phyloP scores from a whole-genome alignment of 2,329 filamentous ascomycete genomes.

The Cladophialophora exuberans region DNA sequence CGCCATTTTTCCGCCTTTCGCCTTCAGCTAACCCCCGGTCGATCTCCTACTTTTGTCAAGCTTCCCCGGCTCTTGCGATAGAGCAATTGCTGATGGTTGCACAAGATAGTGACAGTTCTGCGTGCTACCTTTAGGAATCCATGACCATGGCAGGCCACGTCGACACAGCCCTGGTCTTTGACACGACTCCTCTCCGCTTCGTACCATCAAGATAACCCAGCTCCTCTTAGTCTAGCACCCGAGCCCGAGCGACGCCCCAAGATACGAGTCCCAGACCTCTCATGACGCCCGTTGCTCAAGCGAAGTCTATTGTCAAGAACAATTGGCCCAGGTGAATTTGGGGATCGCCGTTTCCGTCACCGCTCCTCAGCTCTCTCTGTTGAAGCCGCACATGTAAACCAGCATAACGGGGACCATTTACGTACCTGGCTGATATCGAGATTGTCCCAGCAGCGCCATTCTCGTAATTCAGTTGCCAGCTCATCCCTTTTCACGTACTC shows the following conservation, averaged over 20 bases:
- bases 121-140: constrained; percentile 5
- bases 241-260: too few relatives aligned
- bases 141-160: constrained; percentile 15
- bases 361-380: constrained; percentile 4
- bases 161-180: neutral
- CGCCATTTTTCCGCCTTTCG: neutral
- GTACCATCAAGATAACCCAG: too few relatives aligned
- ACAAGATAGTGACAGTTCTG: constrained; percentile 26
- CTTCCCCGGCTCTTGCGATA: constrained; percentile 11
- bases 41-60: constrained; percentile 5
- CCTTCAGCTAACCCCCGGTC: neutral
- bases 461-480: constrained; percentile 10
- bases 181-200: constrained; percentile 1
- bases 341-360: constrained; percentile 8
- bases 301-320: neutral
- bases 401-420: neutral
- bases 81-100: constrained; percentile 10
- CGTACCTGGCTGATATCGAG: constrained; percentile 1
- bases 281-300: neutral
- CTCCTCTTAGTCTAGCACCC: too few relatives aligned
- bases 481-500: constrained; percentile 12
- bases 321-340: neutral
- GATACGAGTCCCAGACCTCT: too few relatives aligned
- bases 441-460: neutral
- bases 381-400: constrained; percentile 2